Evolutionary conservation across 345 rosid genomes (phyloP), one percentile per base, ranked within the genome.

Genomic region (Lenwebbia sp.): DNA sequence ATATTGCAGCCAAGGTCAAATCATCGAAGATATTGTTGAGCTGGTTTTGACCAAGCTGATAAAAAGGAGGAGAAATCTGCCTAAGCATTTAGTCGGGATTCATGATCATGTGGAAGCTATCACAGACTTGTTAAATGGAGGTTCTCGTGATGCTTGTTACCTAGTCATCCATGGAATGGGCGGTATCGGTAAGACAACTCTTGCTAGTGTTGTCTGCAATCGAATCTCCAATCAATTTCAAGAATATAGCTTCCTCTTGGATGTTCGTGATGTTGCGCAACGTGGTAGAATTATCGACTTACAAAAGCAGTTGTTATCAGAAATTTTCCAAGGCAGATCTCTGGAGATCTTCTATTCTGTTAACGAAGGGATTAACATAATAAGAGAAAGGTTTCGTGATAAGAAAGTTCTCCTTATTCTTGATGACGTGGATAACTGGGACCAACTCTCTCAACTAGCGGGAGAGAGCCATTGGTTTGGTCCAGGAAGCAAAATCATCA

Each of bases 181-280:
- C 17, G 17, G 30, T 11, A 12, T 57, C 1, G 30, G 17, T 25
- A 26, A 57, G 0, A 26, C 30, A 57, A 57, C 65, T 0, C 65
- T 57, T 2, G 15, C 15, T 25, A 57, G 15, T 57, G 65, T 0
- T n/a, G 4, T 57, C 30, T 57, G 26, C 26, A 57, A 57, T 57
- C 30, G 0, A 57, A 57, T 57, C 65, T 57, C 30, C 65, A 12
- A 25, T 8, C 15, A 57, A 26, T 57, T 26, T 57, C 28, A 57
- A 12, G 65, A 28, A 14, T 11, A 12, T 0, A 57, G 65, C 65
- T 57, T 57, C 65, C 65, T 57, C 65, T 11, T 6, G 0, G 30
- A 57, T 26, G 65, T 57, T 26, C 65, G 65, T 1, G 30, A 57
- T 25, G 26, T 6, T 26, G 0, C 0, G 0, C 15, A 0, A 3